phyloP scores from a whole-genome alignment of 163 green algal genomes.

The Scenedesmus sp. region DNA sequence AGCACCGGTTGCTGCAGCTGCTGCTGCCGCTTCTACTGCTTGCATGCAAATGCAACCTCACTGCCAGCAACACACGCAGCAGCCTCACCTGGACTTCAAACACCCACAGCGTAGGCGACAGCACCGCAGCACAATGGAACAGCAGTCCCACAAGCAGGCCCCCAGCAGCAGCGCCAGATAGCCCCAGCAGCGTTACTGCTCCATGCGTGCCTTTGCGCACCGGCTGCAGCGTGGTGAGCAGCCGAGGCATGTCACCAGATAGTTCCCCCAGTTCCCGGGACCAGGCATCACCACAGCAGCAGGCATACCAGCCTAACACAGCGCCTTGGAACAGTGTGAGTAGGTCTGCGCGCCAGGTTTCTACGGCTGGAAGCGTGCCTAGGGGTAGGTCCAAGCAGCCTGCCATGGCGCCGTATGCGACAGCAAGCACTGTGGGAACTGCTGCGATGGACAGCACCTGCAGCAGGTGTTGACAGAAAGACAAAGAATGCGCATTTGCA shows the following conservation, averaged over 20 bases:
- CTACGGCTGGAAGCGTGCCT: slow-evolving; percentile 52
- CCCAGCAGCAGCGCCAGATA: slow-evolving; percentile 80
- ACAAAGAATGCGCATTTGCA: background rate
- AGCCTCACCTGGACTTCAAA: slow-evolving; percentile 60
- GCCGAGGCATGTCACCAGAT: slow-evolving; percentile 74
- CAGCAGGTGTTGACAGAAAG: background rate
- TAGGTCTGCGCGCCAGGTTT: slow-evolving; percentile 62
- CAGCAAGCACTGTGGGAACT: slow-evolving; percentile 76
- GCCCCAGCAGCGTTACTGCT: slow-evolving; percentile 87
- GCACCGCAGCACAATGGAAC: slow-evolving; percentile 77
- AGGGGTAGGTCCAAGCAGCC: slow-evolving; percentile 74
- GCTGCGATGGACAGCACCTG: slow-evolving; percentile 86
- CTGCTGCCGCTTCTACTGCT: too few relatives aligned
- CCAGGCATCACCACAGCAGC: slow-evolving; percentile 97
- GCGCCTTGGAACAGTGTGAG: slow-evolving; percentile 67
- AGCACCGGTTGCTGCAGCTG: too few relatives aligned
- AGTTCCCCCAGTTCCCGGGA: slow-evolving; percentile 92
- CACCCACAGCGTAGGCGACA: slow-evolving; percentile 70
- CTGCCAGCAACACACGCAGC: background rate
- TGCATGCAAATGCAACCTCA: background rate
- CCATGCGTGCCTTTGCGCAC: slow-evolving; percentile 88
- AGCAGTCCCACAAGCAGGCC: slow-evolving; percentile 86
- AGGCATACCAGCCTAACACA: slow-evolving; percentile 90
- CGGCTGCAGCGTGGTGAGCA: slow-evolving; percentile 88
- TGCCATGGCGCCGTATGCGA: slow-evolving; percentile 70